Percentiles rank a stretch among this genome's conserved stretches.
Conservation (phyloP, 768 basidiomycete species). For the Tricholoma hemisulphureum region DNA sequence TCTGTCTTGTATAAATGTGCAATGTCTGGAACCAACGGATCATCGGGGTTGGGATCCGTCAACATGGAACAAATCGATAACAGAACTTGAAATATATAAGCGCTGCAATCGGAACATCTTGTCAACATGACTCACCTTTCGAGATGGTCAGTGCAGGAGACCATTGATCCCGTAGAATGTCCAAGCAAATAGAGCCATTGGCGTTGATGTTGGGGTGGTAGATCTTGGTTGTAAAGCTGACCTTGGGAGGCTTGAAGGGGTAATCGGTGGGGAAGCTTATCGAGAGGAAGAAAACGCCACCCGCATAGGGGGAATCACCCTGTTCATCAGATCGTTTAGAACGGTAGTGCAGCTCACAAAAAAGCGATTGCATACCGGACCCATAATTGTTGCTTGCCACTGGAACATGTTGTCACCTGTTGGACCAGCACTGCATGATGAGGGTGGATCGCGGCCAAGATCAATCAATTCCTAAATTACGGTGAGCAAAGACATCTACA, state of each 20-base stretch:
- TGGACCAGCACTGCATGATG: conserved; percentile 98
- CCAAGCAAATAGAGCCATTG: conserved; percentile 97
- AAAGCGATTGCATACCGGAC: conserved; percentile 75
- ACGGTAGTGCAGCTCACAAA: conserved; percentile 23
- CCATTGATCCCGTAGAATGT: conserved; percentile 99
- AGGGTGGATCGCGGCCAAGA: conserved; percentile 98
- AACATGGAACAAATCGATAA: conserved; percentile 99
- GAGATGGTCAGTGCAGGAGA: conserved; percentile 98
- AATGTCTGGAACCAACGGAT: conserved; percentile 97
- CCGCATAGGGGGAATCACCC: conserved; percentile 97
- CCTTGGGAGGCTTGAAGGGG: conserved; percentile 99
- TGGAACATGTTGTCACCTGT: conserved; percentile 98
- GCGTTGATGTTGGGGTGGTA: conserved; percentile 99
- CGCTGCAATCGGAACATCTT: background rate
- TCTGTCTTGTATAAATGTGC: conserved; percentile 99
- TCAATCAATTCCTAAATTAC: conserved; percentile 88
- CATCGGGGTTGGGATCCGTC: conserved; percentile 99
- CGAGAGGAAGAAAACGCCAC: conserved; percentile 98
- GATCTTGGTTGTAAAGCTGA: conserved; percentile 99
- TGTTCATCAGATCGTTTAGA: conserved; percentile 32
- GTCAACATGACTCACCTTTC: conserved; percentile 64
- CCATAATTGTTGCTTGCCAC: conserved; percentile 99
- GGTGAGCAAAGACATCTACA: conserved; percentile 12
- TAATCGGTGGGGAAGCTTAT: conserved; percentile 96
- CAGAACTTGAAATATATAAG: conserved; percentile 56